These are phyloP conservation scores for Desmodesmus armatus DNA, from an alignment of 139 green algal genomes.

Conservation along the genomic window DNA sequence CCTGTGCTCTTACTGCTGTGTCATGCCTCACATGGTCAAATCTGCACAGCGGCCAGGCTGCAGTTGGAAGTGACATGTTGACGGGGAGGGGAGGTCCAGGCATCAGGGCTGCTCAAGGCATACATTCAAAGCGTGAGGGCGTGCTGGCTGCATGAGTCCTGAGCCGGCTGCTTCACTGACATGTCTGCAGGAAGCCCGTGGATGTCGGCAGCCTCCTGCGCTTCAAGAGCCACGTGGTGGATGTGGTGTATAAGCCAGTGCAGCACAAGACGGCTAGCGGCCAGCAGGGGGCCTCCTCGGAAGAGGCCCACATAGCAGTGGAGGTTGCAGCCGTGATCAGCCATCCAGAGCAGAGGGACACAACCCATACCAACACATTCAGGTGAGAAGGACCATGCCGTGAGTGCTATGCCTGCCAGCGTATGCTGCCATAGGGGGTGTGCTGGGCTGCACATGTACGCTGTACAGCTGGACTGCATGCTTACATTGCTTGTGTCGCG, in stretches of 20 bases:
- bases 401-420: no score
- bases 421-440: no score
- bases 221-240: constrained; percentile 66
- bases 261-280: not conserved
- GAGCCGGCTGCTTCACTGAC: no score
- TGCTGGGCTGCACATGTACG: not conserved
- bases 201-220: constrained; percentile 84
- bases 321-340: constrained; percentile 70
- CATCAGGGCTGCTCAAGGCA: no score
- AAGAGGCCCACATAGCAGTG: constrained; percentile 47
- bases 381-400: constrained; percentile 4
- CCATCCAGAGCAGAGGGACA: constrained; percentile 62
- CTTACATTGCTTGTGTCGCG: not conserved
- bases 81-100: no score
- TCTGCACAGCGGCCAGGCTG: no score
- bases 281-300: not conserved
- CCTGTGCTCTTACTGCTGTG: no score
- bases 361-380: constrained; percentile 72
- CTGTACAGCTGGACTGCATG: not conserved
- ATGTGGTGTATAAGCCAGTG: constrained; percentile 12
- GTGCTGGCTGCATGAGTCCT: no score
- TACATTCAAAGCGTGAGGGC: no score
- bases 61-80: no score
- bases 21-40: no score
- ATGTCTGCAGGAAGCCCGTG: constrained; percentile 69